Percentiles rank a stretch among this genome's conserved stretches.
Conservation (phyloP, 2,329 filamentous ascomycete species). For the Fusarium robinianum region DNA sequence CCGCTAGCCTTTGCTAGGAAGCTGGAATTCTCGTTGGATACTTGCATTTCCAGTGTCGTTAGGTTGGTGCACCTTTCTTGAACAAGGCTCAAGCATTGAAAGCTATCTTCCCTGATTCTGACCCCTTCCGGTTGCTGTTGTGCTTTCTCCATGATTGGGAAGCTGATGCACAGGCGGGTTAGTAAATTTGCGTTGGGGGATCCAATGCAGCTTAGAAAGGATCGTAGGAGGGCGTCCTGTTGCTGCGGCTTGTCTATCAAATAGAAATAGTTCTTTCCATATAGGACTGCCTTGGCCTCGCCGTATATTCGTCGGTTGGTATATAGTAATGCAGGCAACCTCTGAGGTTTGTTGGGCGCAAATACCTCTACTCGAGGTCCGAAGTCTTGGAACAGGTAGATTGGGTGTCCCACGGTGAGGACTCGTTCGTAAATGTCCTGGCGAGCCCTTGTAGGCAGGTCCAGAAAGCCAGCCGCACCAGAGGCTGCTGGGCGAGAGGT, state of each 20-base stretch:
- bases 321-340: constrained; percentile 16
- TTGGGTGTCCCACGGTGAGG: constrained; percentile 9
- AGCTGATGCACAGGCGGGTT: constrained; percentile 14
- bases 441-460: constrained; percentile 3
- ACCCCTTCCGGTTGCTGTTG: background rate
- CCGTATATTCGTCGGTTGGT: constrained; percentile 10
- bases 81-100: constrained; percentile 7
- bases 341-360: constrained; percentile 11
- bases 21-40: constrained; percentile 6
- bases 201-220: constrained; percentile 15
- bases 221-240: constrained; percentile 7
- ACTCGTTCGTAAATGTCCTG: constrained; percentile 8
- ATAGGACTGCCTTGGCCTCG: constrained; percentile 15
- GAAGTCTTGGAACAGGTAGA: constrained; percentile 15
- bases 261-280: constrained; percentile 9
- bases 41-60: constrained; percentile 12
- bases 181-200: constrained; percentile 7
- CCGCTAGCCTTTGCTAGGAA: constrained; percentile 4
- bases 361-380: constrained; percentile 12
- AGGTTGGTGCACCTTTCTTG: constrained; percentile 10
- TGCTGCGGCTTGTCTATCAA: constrained; percentile 9
- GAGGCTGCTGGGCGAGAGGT: background rate
- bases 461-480: constrained; percentile 3
- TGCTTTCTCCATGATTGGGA: constrained; percentile 6
- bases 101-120: constrained; percentile 11